Percentiles rank a stretch among this genome's conserved stretches.
phyloP scores from a whole-genome alignment of 139 green algal genomes.

The Auxenochlorella protothecoides region DNA sequence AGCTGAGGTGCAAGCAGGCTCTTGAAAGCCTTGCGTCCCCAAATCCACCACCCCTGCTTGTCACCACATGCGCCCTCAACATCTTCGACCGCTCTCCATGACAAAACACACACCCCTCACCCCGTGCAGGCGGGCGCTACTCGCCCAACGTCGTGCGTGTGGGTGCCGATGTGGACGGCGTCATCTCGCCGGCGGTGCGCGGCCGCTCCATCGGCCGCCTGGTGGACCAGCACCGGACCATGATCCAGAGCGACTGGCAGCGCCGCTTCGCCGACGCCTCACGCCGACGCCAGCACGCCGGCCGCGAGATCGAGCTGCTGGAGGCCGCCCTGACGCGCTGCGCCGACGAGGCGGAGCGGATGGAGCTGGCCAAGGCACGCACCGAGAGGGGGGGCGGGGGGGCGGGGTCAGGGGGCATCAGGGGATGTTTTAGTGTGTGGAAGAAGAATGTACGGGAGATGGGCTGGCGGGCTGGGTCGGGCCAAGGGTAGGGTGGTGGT shows the following conservation, averaged over 20 bases:
- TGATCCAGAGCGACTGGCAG: constrained; percentile 22
- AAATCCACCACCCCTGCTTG: too few relatives aligned
- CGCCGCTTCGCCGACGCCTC: background rate
- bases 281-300: background rate
- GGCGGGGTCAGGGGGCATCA: background rate
- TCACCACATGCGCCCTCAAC: too few relatives aligned
- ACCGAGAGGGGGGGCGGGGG: background rate
- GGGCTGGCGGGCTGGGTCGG: too few relatives aligned
- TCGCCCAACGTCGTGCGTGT: constrained; percentile 64
- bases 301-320: constrained; percentile 7
- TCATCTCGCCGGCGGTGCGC: constrained; percentile 9
- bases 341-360: background rate
- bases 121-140: constrained; percentile 17
- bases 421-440: background rate
- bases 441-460: too few relatives aligned
- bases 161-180: constrained; percentile 19
- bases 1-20: too few relatives aligned
- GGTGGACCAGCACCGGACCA: constrained; percentile 14
- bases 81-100: too few relatives aligned
- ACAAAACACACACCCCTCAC: too few relatives aligned
- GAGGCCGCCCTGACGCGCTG: constrained; percentile 5
- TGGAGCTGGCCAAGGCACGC: constrained; percentile 8
- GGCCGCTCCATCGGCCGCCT: constrained; percentile 6
- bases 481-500: too few relatives aligned
- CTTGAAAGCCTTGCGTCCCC: too few relatives aligned